Percentiles rank a stretch among this genome's conserved stretches.
Evolutionary conservation across 441 rosid genomes (phyloP).

Genomic region (Aquilaria agallochum): DNA sequence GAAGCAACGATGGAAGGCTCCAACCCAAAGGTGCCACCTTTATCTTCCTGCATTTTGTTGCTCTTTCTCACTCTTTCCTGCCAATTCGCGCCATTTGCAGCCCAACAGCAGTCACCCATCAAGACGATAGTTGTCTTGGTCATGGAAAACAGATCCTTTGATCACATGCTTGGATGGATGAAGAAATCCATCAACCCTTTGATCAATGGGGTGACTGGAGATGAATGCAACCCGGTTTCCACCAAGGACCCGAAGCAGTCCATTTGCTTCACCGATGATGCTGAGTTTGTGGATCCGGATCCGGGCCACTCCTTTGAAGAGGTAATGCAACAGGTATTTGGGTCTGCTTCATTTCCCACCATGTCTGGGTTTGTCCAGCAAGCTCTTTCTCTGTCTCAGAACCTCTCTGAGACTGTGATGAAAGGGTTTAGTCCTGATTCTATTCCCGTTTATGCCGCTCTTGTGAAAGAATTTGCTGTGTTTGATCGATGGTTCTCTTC

Average conservation of each 20-base stretch:
- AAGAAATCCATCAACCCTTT: slow-evolving; percentile 62
- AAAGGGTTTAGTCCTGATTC: slow-evolving; percentile 76
- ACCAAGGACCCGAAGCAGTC: slow-evolving; percentile 30
- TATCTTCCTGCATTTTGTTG: slow-evolving; percentile 33
- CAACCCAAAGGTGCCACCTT: slow-evolving; percentile 16
- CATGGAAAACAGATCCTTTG: slow-evolving; percentile 94
- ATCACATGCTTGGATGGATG: slow-evolving; percentile 97
- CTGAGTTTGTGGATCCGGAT: slow-evolving; percentile 94
- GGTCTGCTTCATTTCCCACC: slow-evolving; percentile 58
- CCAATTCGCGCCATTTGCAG: slow-evolving; percentile 26
- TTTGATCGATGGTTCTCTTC: slow-evolving; percentile 96
- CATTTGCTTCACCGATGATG: slow-evolving; percentile 78
- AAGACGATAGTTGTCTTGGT: slow-evolving; percentile 83
- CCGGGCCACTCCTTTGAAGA: slow-evolving; percentile 96
- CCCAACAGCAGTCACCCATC: slow-evolving; percentile 64
- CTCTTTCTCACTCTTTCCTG: slow-evolving; percentile 40
- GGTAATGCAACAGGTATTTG: slow-evolving; percentile 78
- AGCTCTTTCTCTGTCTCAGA: slow-evolving; percentile 62
- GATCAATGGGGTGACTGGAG: slow-evolving; percentile 83
- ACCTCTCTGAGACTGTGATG: slow-evolving; percentile 79
- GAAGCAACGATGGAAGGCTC: slow-evolving; percentile 18
- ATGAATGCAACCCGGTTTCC: slow-evolving; percentile 76
- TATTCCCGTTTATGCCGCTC: slow-evolving; percentile 59
- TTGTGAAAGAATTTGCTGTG: slow-evolving; percentile 75
- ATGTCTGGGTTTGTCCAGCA: slow-evolving; percentile 94